Evolutionary conservation across 306 rosid genomes (phyloP).

Genomic region (Leucaena leucocephala): DNA sequence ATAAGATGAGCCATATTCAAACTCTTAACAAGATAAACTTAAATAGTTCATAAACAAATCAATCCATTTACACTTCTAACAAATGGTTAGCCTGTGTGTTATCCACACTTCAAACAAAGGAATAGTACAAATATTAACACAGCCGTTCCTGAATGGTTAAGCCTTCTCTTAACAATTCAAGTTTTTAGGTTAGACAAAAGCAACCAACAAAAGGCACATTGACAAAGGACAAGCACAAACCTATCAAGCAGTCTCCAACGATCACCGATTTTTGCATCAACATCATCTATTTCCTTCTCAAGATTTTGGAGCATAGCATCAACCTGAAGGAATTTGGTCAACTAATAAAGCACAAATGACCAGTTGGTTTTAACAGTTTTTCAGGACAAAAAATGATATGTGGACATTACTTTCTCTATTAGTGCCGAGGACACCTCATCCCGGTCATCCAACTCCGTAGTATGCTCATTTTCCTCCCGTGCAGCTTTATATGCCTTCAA

Average conservation of each 20-base stretch:
- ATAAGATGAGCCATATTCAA: not conserved
- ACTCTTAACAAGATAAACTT: not conserved
- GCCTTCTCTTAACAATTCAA: not conserved
- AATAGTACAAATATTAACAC: not conserved
- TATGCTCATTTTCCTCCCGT: slow-evolving; percentile 63
- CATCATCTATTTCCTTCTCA: slow-evolving; percentile 95
- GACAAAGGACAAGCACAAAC: slow-evolving; percentile 43
- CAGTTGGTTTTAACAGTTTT: slow-evolving; percentile 13
- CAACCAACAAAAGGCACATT: not conserved
- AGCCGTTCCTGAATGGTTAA: not conserved
- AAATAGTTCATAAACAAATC: not conserved
- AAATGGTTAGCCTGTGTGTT: not conserved
- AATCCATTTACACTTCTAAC: not conserved
- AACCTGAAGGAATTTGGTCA: slow-evolving; percentile 58
- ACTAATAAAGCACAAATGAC: slow-evolving; percentile 18
- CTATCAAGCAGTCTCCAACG: slow-evolving; percentile 88
- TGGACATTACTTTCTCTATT: slow-evolving; percentile 62
- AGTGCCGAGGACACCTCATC: slow-evolving; percentile 85
- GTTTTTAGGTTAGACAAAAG: not conserved
- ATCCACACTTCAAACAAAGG: not conserved
- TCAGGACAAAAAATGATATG: slow-evolving; percentile 13
- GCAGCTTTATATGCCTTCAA: slow-evolving; percentile 88
- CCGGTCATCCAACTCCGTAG: slow-evolving; percentile 50
- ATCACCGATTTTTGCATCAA: slow-evolving; percentile 93
- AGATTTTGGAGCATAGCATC: slow-evolving; percentile 93